phyloP scores from a whole-genome alignment of 768 basidiomycete species.

The Suillus fuscotomentosus region DNA sequence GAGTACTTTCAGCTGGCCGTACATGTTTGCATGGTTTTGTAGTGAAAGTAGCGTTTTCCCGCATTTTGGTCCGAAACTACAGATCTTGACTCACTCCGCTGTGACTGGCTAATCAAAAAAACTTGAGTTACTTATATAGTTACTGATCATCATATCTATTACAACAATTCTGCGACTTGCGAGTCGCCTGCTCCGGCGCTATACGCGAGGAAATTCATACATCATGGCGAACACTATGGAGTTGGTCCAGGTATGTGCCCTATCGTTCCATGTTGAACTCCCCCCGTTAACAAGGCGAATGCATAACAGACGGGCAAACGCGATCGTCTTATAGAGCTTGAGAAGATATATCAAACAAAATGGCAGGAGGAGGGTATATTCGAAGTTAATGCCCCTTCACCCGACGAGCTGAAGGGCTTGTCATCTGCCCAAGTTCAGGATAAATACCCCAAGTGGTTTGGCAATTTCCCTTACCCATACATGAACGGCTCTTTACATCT shows the following conservation, averaged over 20 bases:
- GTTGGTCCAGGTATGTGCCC: slow-evolving; percentile 50
- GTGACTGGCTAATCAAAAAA: no score
- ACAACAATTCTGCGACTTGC: slow-evolving; percentile 21
- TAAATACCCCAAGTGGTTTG: slow-evolving; percentile 95
- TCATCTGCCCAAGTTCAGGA: slow-evolving; percentile 64
- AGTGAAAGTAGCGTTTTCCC: no score
- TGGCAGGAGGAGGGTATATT: slow-evolving; percentile 83
- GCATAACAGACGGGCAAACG: slow-evolving; percentile 82
- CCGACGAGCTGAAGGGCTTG: slow-evolving; percentile 61
- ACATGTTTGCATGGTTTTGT: no score
- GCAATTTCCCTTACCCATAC: slow-evolving; percentile 94
- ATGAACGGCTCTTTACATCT: slow-evolving; percentile 98
- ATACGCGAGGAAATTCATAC: slow-evolving; percentile 22
- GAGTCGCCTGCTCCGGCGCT: slow-evolving; percentile 29
- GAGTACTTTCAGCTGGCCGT: no score
- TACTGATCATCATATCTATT: slow-evolving; percentile 11
- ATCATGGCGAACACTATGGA: slow-evolving; percentile 65
- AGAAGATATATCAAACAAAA: slow-evolving; percentile 78
- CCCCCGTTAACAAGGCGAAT: slow-evolving; percentile 9
- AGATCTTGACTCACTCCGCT: no score
- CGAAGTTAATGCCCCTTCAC: slow-evolving; percentile 78
- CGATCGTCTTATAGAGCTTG: slow-evolving; percentile 80
- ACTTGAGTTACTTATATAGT: no score
- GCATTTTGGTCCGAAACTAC: no score
- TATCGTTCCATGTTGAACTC: neutral